Evolutionary conservation across 2,329 filamentous ascomycete species (phyloP).

Genomic region (Colletotrichum caudatum): DNA sequence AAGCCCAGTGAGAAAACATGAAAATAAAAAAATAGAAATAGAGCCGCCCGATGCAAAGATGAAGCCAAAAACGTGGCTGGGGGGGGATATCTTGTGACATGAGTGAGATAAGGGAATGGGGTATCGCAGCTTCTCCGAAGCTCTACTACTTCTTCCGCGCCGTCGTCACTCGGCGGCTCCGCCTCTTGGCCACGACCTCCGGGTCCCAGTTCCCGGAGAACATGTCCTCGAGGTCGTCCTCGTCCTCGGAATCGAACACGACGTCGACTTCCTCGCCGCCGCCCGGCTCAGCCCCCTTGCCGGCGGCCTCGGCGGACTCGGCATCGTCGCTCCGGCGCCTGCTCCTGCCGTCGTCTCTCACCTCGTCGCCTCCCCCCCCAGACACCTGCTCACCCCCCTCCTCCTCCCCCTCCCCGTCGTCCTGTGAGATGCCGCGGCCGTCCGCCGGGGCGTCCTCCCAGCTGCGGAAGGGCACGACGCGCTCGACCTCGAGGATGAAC

Average conservation of each 20-base stretch:
- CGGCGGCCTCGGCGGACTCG: conserved; percentile 17
- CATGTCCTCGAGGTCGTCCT: conserved; percentile 75
- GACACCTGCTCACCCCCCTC: conserved; percentile 23
- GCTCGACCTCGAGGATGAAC: conserved; percentile 73
- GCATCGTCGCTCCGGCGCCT: conserved; percentile 35
- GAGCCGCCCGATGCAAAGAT: conserved; percentile 19
- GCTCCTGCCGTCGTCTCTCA: background rate
- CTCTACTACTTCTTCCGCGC: conserved; percentile 35
- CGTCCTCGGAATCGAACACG: conserved; percentile 72
- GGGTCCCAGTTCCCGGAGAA: conserved; percentile 73
- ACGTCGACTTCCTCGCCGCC: conserved; percentile 56
- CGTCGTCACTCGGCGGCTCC: conserved; percentile 52
- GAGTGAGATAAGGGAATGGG: conserved; percentile 5
- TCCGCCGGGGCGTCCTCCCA: conserved; percentile 63
- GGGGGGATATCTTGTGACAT: conserved; percentile 19
- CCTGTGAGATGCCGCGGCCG: conserved; percentile 23
- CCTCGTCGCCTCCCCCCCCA: conserved; percentile 7
- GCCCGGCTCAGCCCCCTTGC: conserved; percentile 2
- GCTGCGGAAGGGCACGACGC: conserved; percentile 63
- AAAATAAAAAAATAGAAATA: background rate
- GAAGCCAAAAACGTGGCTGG: conserved; percentile 11
- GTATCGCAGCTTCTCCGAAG: conserved; percentile 22
- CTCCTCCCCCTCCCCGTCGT: conserved; percentile 19
- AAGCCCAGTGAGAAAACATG: background rate
- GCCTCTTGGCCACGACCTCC: conserved; percentile 61